A percentile compares a stretch with the other conserved stretches of the same genome.
These are phyloP conservation scores for Euphorbia celastroides DNA, from an alignment of 441 rosid genomes.

Conservation along the genomic window DNA sequence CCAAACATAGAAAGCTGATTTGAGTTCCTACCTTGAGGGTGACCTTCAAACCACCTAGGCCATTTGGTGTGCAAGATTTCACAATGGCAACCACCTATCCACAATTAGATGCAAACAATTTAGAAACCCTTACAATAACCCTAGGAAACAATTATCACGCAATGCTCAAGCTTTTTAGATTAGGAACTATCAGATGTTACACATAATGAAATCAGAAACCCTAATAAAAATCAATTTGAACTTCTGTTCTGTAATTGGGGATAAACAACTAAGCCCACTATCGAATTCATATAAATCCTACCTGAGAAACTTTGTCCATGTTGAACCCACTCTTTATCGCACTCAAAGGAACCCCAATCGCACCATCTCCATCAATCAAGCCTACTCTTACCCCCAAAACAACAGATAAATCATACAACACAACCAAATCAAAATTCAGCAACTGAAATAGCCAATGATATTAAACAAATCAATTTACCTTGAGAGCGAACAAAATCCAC, in stretches of 20 bases:
- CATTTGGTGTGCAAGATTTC: conserved; percentile 65
- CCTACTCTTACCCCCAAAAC: conserved; percentile 28
- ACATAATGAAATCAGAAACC: background rate
- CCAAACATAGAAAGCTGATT: background rate
- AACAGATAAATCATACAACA: background rate
- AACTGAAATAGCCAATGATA: too few species aligned
- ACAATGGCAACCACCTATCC: conserved; percentile 63
- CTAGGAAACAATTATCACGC: background rate
- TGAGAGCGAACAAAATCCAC: too few species aligned
- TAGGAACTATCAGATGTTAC: background rate
- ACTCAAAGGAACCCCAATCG: conserved; percentile 64
- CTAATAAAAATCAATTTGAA: background rate
- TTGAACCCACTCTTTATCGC: conserved; percentile 36
- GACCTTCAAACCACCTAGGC: conserved; percentile 76
- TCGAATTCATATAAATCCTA: conserved; percentile 13
- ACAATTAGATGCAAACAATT: background rate
- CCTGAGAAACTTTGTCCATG: conserved; percentile 55
- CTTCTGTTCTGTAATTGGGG: background rate
- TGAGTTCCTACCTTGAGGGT: conserved; percentile 68
- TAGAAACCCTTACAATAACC: too few species aligned
- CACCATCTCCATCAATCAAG: conserved; percentile 40
- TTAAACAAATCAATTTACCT: too few species aligned
- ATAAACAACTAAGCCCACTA: background rate
- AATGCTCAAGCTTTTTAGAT: background rate
- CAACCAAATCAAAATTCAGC: background rate